Evolutionary conservation across 1,139 yeast genomes (phyloP).

Genomic region (Trichomonascaceae sp.): DNA sequence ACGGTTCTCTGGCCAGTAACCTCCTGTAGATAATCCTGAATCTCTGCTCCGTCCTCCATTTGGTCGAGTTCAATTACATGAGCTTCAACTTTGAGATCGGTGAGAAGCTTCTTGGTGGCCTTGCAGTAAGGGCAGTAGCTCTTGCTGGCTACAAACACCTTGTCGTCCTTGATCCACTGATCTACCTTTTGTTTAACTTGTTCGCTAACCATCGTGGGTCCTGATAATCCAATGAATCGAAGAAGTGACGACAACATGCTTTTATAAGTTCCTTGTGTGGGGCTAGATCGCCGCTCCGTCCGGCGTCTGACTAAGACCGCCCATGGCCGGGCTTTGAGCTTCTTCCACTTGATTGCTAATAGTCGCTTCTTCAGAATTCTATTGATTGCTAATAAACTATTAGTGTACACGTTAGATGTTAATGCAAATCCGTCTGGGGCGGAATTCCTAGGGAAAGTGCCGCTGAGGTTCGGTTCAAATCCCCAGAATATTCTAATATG

Average conservation of each 20-base stretch:
- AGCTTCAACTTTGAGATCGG: constrained; percentile 13
- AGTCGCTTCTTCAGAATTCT: no score
- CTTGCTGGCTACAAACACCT: constrained; percentile 78
- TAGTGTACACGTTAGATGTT: no score
- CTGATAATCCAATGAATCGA: constrained; percentile 1
- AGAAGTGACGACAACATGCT: constrained; percentile 2
- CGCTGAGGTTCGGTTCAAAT: no score
- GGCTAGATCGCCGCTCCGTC: not conserved
- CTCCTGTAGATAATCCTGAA: constrained; percentile 66
- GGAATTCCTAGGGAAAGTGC: no score
- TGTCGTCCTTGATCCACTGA: constrained; percentile 48
- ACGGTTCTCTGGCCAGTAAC: constrained; percentile 87
- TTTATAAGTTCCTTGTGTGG: no score
- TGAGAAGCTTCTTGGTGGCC: constrained; percentile 18
- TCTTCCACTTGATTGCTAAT: no score
- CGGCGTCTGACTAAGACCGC: not conserved
- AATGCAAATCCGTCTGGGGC: no score
- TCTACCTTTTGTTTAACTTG: constrained; percentile 36
- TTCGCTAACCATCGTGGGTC: constrained; percentile 9
- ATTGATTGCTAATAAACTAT: no score
- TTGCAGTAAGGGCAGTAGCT: constrained; percentile 28
- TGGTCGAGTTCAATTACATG: constrained; percentile 13
- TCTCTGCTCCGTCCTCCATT: constrained; percentile 41
- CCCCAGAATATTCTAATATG: no score
- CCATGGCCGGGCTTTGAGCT: no score